Evolutionary conservation across 805 yeast genomes (phyloP).

Genomic region (Candida dendrica): DNA sequence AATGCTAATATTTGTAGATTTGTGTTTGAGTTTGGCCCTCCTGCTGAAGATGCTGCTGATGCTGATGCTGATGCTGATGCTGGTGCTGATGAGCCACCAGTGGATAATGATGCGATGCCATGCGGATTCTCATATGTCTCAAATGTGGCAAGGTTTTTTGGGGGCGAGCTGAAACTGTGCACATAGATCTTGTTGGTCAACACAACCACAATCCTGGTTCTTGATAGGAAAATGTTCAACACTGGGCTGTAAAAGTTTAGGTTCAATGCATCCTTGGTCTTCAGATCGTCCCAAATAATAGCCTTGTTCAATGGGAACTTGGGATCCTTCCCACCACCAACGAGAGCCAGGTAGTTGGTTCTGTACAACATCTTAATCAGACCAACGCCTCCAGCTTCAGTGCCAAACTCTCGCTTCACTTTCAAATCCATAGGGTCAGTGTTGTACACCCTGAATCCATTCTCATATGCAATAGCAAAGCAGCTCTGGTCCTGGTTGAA

Average conservation of each 20-base stretch:
- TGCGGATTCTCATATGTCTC: slow-evolving; percentile 22
- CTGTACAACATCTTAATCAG: slow-evolving; percentile 76
- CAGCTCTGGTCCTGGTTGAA: slow-evolving; percentile 91
- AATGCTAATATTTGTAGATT: slow-evolving; percentile 57
- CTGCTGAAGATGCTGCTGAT: too few relatives aligned
- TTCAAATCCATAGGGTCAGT: slow-evolving; percentile 80
- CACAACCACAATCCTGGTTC: slow-evolving; percentile 70
- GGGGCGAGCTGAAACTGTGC: slow-evolving; percentile 77
- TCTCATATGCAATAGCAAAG: slow-evolving; percentile 74
- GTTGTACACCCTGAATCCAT: slow-evolving; percentile 79
- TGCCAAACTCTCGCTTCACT: slow-evolving; percentile 48
- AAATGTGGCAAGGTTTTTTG: slow-evolving; percentile 40
- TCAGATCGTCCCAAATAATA: slow-evolving; percentile 88
- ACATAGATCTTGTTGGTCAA: slow-evolving; percentile 61
- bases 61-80: background rate
- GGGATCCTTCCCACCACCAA: slow-evolving; percentile 85
- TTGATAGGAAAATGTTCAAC: slow-evolving; percentile 63
- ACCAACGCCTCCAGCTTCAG: slow-evolving; percentile 53
- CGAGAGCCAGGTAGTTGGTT: slow-evolving; percentile 82
- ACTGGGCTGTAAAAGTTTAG: slow-evolving; percentile 76
- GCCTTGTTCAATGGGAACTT: slow-evolving; percentile 72
- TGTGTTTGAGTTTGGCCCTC: slow-evolving; percentile 4
- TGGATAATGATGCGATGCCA: slow-evolving; percentile 20
- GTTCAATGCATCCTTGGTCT: slow-evolving; percentile 61
- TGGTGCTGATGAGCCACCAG: slow-evolving; percentile 7